These are phyloP conservation scores for Helotiales sp. DNA, from an alignment of 2,329 filamentous ascomycete genomes.

Conservation along the genomic window DNA sequence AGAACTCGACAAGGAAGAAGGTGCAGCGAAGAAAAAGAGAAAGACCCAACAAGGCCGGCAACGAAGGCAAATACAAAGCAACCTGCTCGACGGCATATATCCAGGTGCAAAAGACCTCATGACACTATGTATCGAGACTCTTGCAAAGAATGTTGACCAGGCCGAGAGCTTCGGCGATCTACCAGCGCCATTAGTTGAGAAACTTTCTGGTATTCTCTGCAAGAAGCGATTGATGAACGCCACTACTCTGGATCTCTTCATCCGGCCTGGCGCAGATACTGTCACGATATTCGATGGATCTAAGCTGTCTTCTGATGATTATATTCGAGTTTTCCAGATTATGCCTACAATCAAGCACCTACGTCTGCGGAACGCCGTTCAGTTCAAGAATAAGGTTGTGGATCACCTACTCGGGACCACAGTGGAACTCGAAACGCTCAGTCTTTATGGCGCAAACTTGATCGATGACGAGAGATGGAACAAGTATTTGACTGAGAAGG, in stretches of 20 bases:
- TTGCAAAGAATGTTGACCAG: slow-evolving; percentile 62
- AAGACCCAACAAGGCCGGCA: slow-evolving; percentile 51
- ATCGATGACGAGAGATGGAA: slow-evolving; percentile 76
- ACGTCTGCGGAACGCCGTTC: slow-evolving; percentile 81
- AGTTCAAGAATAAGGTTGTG: slow-evolving; percentile 84
- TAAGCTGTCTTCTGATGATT: slow-evolving; percentile 73
- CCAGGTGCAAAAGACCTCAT: slow-evolving; percentile 68
- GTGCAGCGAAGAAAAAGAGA: slow-evolving; percentile 55
- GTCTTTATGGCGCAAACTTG: slow-evolving; percentile 82
- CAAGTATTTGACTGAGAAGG: slow-evolving; percentile 65
- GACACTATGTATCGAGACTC: slow-evolving; percentile 61
- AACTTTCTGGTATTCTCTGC: slow-evolving; percentile 58
- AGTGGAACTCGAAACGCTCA: slow-evolving; percentile 67
- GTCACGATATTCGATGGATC: slow-evolving; percentile 59
- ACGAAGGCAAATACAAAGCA: slow-evolving; percentile 79
- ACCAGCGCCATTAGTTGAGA: slow-evolving; percentile 55
- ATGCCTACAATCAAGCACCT: slow-evolving; percentile 69
- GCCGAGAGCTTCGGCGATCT: slow-evolving; percentile 63
- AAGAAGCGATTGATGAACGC: slow-evolving; percentile 58
- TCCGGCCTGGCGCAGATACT: slow-evolving; percentile 50
- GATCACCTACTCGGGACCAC: slow-evolving; percentile 77
- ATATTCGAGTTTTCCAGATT: slow-evolving; percentile 75
- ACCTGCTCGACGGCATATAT: slow-evolving; percentile 75
- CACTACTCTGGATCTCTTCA: slow-evolving; percentile 56
- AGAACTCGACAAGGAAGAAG: slow-evolving; percentile 66